Conservation (phyloP, 768 basidiomycete genomes). For the Lentinus brumalis region DNA sequence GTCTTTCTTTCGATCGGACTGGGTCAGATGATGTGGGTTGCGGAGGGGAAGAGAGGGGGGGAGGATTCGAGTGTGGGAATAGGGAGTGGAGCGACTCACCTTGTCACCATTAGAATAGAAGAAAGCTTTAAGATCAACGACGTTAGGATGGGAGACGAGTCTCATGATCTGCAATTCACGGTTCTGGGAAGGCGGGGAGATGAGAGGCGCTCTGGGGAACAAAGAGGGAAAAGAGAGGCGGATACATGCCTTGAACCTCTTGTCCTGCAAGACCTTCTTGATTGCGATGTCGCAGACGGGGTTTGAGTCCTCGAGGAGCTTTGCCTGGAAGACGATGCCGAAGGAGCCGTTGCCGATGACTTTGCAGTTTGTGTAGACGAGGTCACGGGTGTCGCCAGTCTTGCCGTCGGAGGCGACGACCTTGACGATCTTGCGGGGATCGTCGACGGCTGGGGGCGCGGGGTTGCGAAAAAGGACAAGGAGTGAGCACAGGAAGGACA, state of each 20-base stretch:
- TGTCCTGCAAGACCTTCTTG: slow-evolving; percentile 99
- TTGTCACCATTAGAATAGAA: slow-evolving; percentile 99
- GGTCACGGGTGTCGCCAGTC: slow-evolving; percentile 81
- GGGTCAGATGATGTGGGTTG: slow-evolving; percentile 20
- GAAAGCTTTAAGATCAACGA: slow-evolving; percentile 96
- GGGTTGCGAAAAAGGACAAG: neutral
- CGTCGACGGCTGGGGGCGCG: slow-evolving; percentile 70
- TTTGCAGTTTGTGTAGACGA: slow-evolving; percentile 96
- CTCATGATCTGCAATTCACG: slow-evolving; percentile 99
- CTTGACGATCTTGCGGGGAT: slow-evolving; percentile 94
- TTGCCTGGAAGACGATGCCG: slow-evolving; percentile 97
- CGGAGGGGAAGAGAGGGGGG: slow-evolving; percentile 4
- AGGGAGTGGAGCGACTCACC: slow-evolving; percentile 49
- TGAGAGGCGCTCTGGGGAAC: neutral
- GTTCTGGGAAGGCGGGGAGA: slow-evolving; percentile 60
- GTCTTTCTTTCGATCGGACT: slow-evolving; percentile 72
- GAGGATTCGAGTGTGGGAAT: neutral
- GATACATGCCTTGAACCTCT: slow-evolving; percentile 93
- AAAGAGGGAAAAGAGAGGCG: neutral
- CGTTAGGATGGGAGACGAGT: slow-evolving; percentile 94
- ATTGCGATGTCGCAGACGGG: slow-evolving; percentile 90
- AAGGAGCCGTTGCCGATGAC: slow-evolving; percentile 99
- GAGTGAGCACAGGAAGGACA: slow-evolving; percentile 16
- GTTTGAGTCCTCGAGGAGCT: slow-evolving; percentile 61
- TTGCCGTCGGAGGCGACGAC: slow-evolving; percentile 96